These are phyloP conservation scores for Stephania japonica DNA, from an alignment of 164 flowering plant species.

Conservation along the genomic window DNA sequence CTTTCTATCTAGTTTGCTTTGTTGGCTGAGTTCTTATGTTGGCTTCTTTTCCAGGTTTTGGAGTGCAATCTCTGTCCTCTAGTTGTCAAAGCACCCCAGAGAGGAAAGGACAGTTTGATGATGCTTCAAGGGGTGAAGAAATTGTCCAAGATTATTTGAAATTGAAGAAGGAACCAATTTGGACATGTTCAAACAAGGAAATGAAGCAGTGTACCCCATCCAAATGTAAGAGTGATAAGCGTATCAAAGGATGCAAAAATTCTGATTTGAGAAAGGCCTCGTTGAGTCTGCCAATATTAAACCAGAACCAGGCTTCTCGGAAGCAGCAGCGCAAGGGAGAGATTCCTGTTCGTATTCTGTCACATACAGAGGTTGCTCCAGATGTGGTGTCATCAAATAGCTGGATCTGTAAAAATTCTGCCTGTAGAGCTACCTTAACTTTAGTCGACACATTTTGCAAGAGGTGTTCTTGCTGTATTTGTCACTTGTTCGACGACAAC, in stretches of 20 bases:
- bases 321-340: constrained; percentile 77
- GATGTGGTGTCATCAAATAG: constrained; percentile 42
- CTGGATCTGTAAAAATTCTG: constrained; percentile 93
- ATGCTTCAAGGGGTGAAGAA: constrained; percentile 54
- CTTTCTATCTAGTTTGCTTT: background rate
- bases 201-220: constrained; percentile 39
- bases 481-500: constrained; percentile 94
- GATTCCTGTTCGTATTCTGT: constrained; percentile 50
- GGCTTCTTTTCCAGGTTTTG: constrained; percentile 35
- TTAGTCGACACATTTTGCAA: constrained; percentile 85
- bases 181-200: constrained; percentile 41
- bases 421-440: constrained; percentile 76
- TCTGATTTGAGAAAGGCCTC: constrained; percentile 50
- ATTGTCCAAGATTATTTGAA: constrained; percentile 48
- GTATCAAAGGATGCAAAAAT: constrained; percentile 44
- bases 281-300: constrained; percentile 16
- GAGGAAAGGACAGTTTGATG: constrained; percentile 46
- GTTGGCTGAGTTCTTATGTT: constrained; percentile 1
- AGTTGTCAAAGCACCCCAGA: constrained; percentile 68
- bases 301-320: constrained; percentile 34
- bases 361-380: constrained; percentile 36
- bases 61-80: constrained; percentile 52
- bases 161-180: constrained; percentile 46
- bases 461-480: constrained; percentile 98
- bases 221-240: constrained; percentile 45